Conservation (phyloP, 495 filamentous ascomycete species). For the Penicillium arizonense region DNA sequence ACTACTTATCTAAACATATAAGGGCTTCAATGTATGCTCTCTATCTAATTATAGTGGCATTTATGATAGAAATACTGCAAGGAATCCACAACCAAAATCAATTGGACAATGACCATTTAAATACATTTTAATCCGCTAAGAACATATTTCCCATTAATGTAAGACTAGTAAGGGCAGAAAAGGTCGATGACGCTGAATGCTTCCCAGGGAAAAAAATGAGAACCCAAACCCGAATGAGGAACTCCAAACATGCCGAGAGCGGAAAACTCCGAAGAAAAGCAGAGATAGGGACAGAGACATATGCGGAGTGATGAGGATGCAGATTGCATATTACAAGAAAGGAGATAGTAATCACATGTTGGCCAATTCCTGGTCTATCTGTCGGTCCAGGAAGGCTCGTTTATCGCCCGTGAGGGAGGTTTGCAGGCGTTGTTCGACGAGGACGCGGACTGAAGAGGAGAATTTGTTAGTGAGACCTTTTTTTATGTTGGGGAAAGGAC, state of each 20-base stretch:
- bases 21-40: too few species aligned
- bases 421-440: slow-evolving; percentile 90
- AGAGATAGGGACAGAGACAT: slow-evolving; percentile 1
- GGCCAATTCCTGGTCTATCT: slow-evolving; percentile 90
- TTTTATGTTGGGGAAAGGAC: background rate
- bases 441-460: slow-evolving; percentile 59
- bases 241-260: slow-evolving; percentile 34
- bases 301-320: slow-evolving; percentile 10
- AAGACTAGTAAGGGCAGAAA: slow-evolving; percentile 1
- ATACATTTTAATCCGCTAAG: slow-evolving; percentile 5
- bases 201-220: slow-evolving; percentile 10
- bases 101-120: background rate
- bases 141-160: slow-evolving; percentile 9
- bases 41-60: too few species aligned
- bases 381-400: slow-evolving; percentile 77
- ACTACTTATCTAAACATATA: too few species aligned
- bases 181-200: slow-evolving; percentile 24
- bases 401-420: slow-evolving; percentile 81
- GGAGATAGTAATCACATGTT: slow-evolving; percentile 66
- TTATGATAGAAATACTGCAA: too few species aligned
- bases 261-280: slow-evolving; percentile 2
- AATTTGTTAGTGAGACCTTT: slow-evolving; percentile 16
- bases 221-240: slow-evolving; percentile 13
- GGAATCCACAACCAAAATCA: background rate
- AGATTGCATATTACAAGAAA: slow-evolving; percentile 23